Evolutionary conservation across 306 rosid species (phyloP).

Genomic region (Cicer judaicum): DNA sequence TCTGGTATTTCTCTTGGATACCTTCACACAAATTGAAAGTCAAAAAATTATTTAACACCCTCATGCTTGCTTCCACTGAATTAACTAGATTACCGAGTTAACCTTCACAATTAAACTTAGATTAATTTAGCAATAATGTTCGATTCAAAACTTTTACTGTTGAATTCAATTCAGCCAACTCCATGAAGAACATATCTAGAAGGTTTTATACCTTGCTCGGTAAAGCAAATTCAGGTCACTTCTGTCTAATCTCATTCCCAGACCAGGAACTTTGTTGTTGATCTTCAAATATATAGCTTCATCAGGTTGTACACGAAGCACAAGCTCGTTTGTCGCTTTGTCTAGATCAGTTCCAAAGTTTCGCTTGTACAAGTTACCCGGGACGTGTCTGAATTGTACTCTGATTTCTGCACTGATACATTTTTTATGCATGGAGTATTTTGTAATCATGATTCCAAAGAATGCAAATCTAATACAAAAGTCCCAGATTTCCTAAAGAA

Average conservation of each 20-base stretch:
- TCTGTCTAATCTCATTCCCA: slow-evolving; percentile 95
- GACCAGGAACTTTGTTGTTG: slow-evolving; percentile 98
- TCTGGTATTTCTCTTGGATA: slow-evolving; percentile 89
- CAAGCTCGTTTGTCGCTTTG: slow-evolving; percentile 94
- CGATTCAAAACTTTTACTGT: slow-evolving; percentile 12
- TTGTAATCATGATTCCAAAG: slow-evolving; percentile 35
- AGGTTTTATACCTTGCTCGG: slow-evolving; percentile 69
- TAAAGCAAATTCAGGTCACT: slow-evolving; percentile 89
- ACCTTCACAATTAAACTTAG: not conserved
- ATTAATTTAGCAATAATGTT: not conserved
- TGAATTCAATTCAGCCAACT: slow-evolving; percentile 31
- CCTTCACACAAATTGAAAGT: slow-evolving; percentile 58
- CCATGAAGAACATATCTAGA: slow-evolving; percentile 15
- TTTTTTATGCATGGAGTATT: slow-evolving; percentile 27
- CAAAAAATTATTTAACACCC: not conserved
- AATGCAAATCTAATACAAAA: slow-evolving; percentile 30
- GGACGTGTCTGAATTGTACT: slow-evolving; percentile 97
- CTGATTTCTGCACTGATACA: slow-evolving; percentile 93
- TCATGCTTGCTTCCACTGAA: not conserved
- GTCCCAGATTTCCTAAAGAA: not conserved
- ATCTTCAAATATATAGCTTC: slow-evolving; percentile 96
- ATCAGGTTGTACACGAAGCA: slow-evolving; percentile 96
- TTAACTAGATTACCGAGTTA: slow-evolving; percentile 2
- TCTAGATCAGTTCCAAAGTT: slow-evolving; percentile 90
- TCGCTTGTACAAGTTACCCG: slow-evolving; percentile 89